phyloP scores from a whole-genome alignment of 108 stramenopile genomes.

The Hondaea fermentalgiana region DNA sequence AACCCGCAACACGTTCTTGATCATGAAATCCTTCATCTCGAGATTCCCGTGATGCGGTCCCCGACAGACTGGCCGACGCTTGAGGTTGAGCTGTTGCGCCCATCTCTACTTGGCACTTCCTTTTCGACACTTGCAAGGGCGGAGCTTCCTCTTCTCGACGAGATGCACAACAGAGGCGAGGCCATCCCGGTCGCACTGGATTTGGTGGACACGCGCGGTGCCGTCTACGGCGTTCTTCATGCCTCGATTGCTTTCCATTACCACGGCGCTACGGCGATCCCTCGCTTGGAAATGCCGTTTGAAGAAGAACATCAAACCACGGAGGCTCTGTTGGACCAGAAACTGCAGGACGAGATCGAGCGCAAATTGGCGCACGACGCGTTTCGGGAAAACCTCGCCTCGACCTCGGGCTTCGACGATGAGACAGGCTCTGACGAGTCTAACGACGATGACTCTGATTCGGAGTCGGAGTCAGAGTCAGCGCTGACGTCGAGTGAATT shows the following conservation, averaged over 20 bases:
- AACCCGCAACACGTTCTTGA: neutral
- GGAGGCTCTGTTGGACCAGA: no score
- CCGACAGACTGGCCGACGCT: neutral
- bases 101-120: neutral
- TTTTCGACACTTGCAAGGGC: neutral
- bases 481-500: no score
- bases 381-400: no score
- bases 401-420: no score
- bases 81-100: neutral
- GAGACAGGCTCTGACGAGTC: no score
- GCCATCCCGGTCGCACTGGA: neutral
- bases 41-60: neutral
- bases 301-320: no score
- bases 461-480: no score
- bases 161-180: neutral
- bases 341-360: neutral
- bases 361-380: neutral
- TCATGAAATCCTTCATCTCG: neutral
- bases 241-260: neutral
- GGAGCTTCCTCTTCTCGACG: neutral
- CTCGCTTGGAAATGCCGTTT: no score
- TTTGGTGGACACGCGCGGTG: neutral
- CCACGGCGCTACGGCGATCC: no score
- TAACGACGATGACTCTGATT: no score
- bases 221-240: neutral